A percentile compares a stretch with the other conserved stretches of the same genome.
These are phyloP conservation scores for Sarocladium brachiariae DNA, from an alignment of 2,329 filamentous ascomycete species.

Conservation along the genomic window DNA sequence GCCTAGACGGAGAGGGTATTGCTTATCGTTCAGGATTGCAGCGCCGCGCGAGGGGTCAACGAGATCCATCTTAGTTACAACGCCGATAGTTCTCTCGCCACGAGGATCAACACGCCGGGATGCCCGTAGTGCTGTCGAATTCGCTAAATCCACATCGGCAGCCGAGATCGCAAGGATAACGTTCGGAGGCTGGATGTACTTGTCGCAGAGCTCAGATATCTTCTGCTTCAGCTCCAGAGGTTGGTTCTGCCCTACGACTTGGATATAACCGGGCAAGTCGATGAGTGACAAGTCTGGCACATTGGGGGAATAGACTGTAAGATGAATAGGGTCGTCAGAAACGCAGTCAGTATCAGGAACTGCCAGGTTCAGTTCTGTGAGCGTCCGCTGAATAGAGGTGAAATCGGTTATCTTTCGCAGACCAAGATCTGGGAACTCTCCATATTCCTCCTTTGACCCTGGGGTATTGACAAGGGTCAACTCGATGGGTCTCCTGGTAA, in stretches of 20 bases:
- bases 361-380: constrained; percentile 91
- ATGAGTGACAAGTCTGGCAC: constrained; percentile 94
- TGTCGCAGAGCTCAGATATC: constrained; percentile 93
- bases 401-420: constrained; percentile 90
- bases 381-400: constrained; percentile 79
- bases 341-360: constrained; percentile 89
- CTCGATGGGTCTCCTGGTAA: constrained; percentile 91
- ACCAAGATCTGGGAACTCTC: constrained; percentile 89
- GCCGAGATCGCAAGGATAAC: constrained; percentile 96
- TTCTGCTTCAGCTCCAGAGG: constrained; percentile 89
- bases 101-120: constrained; percentile 88
- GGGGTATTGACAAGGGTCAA: constrained; percentile 94
- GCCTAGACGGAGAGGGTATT: constrained; percentile 89
- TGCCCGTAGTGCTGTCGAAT: constrained; percentile 85
- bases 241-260: constrained; percentile 87
- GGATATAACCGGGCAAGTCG: constrained; percentile 94
- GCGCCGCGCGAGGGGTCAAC: constrained; percentile 77
- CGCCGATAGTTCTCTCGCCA: constrained; percentile 92
- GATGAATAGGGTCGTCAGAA: constrained; percentile 91
- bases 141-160: constrained; percentile 93
- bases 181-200: constrained; percentile 94
- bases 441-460: constrained; percentile 79
- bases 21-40: constrained; percentile 75
- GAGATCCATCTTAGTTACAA: constrained; percentile 99
- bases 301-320: constrained; percentile 90